phyloP scores from a whole-genome alignment of 2,329 filamentous ascomycete species.

The Zasmidium cellare region DNA sequence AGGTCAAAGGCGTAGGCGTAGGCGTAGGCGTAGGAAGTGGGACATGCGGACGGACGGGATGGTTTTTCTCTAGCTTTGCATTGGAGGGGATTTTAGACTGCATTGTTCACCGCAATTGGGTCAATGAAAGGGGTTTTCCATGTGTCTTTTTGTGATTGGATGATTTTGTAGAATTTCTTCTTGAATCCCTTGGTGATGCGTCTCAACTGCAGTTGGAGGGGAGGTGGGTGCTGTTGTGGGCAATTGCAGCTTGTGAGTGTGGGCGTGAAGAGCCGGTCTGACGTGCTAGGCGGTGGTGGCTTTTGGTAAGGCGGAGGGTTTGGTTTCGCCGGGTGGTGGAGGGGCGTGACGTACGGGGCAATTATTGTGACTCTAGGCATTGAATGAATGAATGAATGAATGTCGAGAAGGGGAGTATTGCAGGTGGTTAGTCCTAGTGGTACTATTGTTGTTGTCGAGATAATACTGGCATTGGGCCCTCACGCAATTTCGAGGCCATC shows the following conservation, averaged over 20 bases:
- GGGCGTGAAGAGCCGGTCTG: constrained; percentile 1
- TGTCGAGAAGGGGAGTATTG: too few relatives aligned
- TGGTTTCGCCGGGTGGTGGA: too few relatives aligned
- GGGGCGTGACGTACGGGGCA: too few relatives aligned
- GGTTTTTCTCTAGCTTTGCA: not conserved
- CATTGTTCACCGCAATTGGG: not conserved
- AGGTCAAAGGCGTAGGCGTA: too few relatives aligned
- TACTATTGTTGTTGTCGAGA: too few relatives aligned
- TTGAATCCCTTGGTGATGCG: not conserved
- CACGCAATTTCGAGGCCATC: too few relatives aligned
- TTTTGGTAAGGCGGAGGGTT: not conserved
- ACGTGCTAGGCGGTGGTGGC: not conserved
- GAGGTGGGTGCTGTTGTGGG: not conserved
- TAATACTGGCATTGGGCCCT: too few relatives aligned
- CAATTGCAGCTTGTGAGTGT: not conserved
- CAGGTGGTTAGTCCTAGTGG: too few relatives aligned
- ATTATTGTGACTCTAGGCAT: too few relatives aligned
- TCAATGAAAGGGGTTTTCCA: not conserved
- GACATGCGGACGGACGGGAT: not conserved
- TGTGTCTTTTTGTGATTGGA: not conserved
- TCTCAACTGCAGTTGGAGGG: not conserved
- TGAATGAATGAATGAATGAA: too few relatives aligned
- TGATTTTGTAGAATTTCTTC: not conserved
- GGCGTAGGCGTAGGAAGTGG: too few relatives aligned
- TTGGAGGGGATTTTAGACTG: not conserved